Evolutionary conservation across 2,329 filamentous ascomycete species (phyloP).

Genomic region (Raffaelea arxii): DNA sequence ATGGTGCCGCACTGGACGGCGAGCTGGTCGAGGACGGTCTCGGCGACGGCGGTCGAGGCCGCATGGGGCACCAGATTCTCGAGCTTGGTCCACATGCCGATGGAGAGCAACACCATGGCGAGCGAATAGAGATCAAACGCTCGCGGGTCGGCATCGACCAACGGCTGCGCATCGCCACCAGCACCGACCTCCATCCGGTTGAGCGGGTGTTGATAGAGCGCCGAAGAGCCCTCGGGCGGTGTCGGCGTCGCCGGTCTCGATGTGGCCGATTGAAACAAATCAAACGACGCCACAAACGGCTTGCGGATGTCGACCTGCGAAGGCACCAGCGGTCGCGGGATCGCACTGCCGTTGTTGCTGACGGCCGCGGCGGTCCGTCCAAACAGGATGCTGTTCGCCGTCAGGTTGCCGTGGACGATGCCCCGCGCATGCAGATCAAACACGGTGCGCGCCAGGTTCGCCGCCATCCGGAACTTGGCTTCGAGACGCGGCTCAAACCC

Average conservation of each 20-base stretch:
- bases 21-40: slow-evolving; percentile 52
- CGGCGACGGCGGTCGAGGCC: slow-evolving; percentile 42
- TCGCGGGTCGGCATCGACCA: slow-evolving; percentile 42
- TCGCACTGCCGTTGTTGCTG: background rate
- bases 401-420: slow-evolving; percentile 61
- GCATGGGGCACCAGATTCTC: slow-evolving; percentile 38
- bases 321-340: slow-evolving; percentile 24
- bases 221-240: slow-evolving; percentile 15
- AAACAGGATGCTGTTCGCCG: slow-evolving; percentile 59
- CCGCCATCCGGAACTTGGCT: slow-evolving; percentile 65
- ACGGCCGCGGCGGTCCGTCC: slow-evolving; percentile 30
- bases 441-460: slow-evolving; percentile 62
- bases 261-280: slow-evolving; percentile 56
- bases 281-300: slow-evolving; percentile 64
- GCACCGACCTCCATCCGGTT: slow-evolving; percentile 40
- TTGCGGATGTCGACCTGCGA: slow-evolving; percentile 51
- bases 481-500: slow-evolving; percentile 58
- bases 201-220: slow-evolving; percentile 57
- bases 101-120: slow-evolving; percentile 62
- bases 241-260: slow-evolving; percentile 22
- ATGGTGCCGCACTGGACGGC: slow-evolving; percentile 61
- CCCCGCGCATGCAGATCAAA: slow-evolving; percentile 63
- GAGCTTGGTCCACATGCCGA: slow-evolving; percentile 66
- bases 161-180: slow-evolving; percentile 28
- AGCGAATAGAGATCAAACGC: slow-evolving; percentile 63